phyloP scores from a whole-genome alignment of 768 basidiomycete species.

The Suillus spraguei region DNA sequence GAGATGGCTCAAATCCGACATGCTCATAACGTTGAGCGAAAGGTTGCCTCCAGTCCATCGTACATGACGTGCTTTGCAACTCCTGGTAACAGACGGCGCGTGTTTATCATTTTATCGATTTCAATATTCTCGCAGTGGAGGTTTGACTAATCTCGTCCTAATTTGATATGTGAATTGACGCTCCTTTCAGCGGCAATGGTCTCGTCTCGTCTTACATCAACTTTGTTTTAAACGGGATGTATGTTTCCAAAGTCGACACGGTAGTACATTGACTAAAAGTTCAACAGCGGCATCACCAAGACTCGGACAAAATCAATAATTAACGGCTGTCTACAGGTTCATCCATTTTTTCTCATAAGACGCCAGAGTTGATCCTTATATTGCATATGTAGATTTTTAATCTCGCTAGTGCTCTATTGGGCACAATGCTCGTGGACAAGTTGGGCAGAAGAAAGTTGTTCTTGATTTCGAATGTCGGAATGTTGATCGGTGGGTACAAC shows the following conservation, averaged over 20 bases:
- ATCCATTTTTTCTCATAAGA: conserved; percentile 10
- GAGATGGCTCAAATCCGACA: conserved; percentile 70
- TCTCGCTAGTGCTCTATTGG: conserved; percentile 56
- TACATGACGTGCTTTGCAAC: conserved; percentile 59
- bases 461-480: conserved; percentile 62
- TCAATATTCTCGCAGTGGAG: conserved; percentile 79
- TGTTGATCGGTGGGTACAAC: conserved; percentile 49
- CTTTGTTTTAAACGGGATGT: conserved; percentile 60
- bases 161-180: background rate
- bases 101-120: conserved; percentile 67
- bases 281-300: conserved; percentile 45
- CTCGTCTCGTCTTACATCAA: conserved; percentile 77
- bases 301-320: conserved; percentile 59
- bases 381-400: conserved; percentile 56
- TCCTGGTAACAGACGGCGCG: conserved; percentile 67
- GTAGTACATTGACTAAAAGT: background rate
- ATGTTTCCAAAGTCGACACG: background rate
- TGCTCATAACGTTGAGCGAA: conserved; percentile 64
- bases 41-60: conserved; percentile 48
- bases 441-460: conserved; percentile 72
- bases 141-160: conserved; percentile 31
- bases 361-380: background rate
- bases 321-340: conserved; percentile 62
- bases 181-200: conserved; percentile 55
- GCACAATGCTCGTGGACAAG: conserved; percentile 66